Base-by-base conservation (phyloP, 2,329 filamentous ascomycete genomes). In the Ambrosiella cleistominuta region DNA sequence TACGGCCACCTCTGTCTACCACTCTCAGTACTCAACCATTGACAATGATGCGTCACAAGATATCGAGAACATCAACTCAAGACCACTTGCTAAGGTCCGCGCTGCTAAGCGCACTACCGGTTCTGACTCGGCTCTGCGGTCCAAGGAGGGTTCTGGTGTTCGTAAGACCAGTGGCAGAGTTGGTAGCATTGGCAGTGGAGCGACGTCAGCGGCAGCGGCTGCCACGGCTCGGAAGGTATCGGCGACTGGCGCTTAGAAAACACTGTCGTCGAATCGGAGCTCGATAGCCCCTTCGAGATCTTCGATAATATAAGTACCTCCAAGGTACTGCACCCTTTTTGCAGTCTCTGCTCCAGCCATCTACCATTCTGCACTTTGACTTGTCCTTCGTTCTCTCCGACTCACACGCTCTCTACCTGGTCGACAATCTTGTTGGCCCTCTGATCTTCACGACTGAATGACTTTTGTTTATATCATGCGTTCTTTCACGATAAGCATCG, bases 21-120 rank as follows among this genome's bases (percentile, higher is more conserved):
- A 75, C 40, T 70, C 78, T 40, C 61, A 59, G 27, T 62, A 61
- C 57, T 54, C 40, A 15, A 64, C 65, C 51, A 77, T 83, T 58
- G 81, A 85, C 64, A 83, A 85, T 63, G 81, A 84, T 64, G 76
- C 81, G 11, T 82, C 80, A 17, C 79, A 85, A 61, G 85, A 88
- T 63, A 77, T 79, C 9, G 85, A 88, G 67, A 88, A 88, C 64
- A 76, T 83, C 67, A 81, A 82, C 38, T 69, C 73, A 11, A 44
- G 59, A 39, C 60, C 60, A 50, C 42, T 59, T 12, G 60, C 60
- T 37, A 61, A 61, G 54, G 57, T 61, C 11, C 60, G 60, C 39
- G 51, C 60, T 3, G 58, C 60, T 36, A 59, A 58, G 42, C 45
- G 57, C 44, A 59, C 57, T 9, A 59, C 39, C 4, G 60, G 57